Evolutionary conservation across 768 basidiomycete species (phyloP), one percentile per base, ranked within the genome.

Genomic region (Arthromyces matolae): DNA sequence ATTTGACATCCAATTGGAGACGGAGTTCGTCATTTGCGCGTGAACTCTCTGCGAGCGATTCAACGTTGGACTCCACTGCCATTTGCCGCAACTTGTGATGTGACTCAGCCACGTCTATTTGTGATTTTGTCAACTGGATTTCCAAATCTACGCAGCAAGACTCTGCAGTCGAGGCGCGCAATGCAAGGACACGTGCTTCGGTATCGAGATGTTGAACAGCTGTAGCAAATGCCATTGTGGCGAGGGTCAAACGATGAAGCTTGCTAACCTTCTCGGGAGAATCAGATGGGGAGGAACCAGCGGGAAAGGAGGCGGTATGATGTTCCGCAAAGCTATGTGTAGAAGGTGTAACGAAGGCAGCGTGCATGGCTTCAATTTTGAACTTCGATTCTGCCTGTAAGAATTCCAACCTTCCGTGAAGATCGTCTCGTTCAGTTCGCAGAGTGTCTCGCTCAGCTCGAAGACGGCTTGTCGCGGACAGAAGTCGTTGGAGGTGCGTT

Each of bases 311-410:
- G 20, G 59, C 49, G 45, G 61, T 51, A 40, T 63, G 53, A 42
- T n/a, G n/a, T n/a, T 55, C 52, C 8, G 54, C 48, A 8, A 66
- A 47, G 3, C 16, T 31, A 8, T 41, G 58, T 2, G 58, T 51
- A 41, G 65, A 58, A 23, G n/a, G n/a, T n/a, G n/a, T n/a, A n/a
- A n/a, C n/a, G 4, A 35, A 27, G 1, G 69, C 61, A 27, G 71
- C 68, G 57, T 83, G 74, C 39, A 84, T 63, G 0, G 80, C 76
- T 50, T 87, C 77, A 13, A 81, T 73, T 2, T 79, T 68, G 56
- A 87, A 84, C 53, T 70, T 77, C 20, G 80, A 78, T 64, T 91
- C 88, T 3, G 73, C 70, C 53, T 85, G 76, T 45, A 84, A 67
- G 63, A 89, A 91, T 40, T 85, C 74, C 12, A 90, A 64, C 45